Evolutionary conservation across 2,329 filamentous ascomycete species (phyloP).

Genomic region (Spiromastix sp.): DNA sequence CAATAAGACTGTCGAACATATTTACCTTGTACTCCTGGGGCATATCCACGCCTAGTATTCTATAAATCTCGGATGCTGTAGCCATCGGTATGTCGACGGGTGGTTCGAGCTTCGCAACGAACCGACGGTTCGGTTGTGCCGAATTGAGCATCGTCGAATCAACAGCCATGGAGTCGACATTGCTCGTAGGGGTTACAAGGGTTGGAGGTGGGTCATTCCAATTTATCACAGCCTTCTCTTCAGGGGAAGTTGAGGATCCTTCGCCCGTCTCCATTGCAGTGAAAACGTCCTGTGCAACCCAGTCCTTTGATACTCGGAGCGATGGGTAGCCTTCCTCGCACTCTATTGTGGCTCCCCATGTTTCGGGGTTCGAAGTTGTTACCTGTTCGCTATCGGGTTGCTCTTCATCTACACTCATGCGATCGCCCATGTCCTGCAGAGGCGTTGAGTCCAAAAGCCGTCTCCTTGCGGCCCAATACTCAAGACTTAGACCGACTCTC

Average conservation of each 20-base stretch:
- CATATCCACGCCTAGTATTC: constrained; percentile 29
- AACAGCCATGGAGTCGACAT: constrained; percentile 26
- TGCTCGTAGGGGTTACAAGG: constrained; percentile 20
- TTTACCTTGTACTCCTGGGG: constrained; percentile 29
- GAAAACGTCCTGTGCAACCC: constrained; percentile 29
- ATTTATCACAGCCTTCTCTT: constrained; percentile 23
- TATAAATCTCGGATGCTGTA: constrained; percentile 31
- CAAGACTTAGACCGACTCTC: constrained; percentile 30
- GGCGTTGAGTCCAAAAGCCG: constrained; percentile 23
- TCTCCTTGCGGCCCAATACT: constrained; percentile 34
- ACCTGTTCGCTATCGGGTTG: constrained; percentile 13
- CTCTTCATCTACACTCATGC: constrained; percentile 24
- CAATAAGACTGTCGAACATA: constrained; percentile 29
- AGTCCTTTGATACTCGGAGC: constrained; percentile 34
- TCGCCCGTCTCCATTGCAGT: constrained; percentile 16
- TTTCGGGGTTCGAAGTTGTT: constrained; percentile 13
- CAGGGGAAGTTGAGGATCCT: constrained; percentile 13
- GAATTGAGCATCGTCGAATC: constrained; percentile 27
- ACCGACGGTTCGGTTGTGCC: constrained; percentile 33
- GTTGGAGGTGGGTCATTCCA: constrained; percentile 31
- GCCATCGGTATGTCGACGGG: constrained; percentile 33
- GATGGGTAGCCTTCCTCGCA: constrained; percentile 37
- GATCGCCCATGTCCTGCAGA: constrained; percentile 14
- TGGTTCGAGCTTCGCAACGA: constrained; percentile 33
- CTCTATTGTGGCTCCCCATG: constrained; percentile 31